A percentile compares a stretch with the other conserved stretches of the same genome.
These are phyloP conservation scores for Botrytis byssoidea DNA, from an alignment of 2,329 filamentous ascomycete species.

Conservation along the genomic window DNA sequence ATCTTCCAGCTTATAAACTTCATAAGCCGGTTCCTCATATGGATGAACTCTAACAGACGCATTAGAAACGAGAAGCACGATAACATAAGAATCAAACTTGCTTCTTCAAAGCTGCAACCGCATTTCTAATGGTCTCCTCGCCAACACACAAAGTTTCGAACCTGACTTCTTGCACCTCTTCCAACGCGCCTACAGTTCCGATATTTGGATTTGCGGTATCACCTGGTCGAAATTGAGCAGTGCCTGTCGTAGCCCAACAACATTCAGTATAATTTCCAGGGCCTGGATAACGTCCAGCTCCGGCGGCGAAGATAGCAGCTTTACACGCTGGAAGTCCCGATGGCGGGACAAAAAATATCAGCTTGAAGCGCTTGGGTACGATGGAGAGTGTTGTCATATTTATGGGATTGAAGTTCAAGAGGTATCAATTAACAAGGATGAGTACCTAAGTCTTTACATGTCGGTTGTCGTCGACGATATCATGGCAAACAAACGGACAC, in stretches of 20 bases:
- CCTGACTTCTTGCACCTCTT: constrained; percentile 58
- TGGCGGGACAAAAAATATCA: constrained; percentile 53
- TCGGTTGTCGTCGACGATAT: not conserved
- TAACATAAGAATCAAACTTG: constrained; percentile 41
- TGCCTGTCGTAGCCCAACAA: constrained; percentile 52
- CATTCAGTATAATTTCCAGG: constrained; percentile 54
- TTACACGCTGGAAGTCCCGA: constrained; percentile 48
- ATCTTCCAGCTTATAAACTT: constrained; percentile 50
- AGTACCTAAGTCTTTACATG: too few species aligned
- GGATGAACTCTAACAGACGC: constrained; percentile 43
- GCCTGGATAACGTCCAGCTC: constrained; percentile 50
- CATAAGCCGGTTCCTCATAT: constrained; percentile 52
- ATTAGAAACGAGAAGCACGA: constrained; percentile 18
- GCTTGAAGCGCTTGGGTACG: constrained; percentile 31
- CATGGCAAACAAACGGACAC: not conserved
- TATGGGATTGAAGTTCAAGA: not conserved
- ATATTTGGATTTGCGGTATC: constrained; percentile 61
- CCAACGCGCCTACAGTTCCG: constrained; percentile 55
- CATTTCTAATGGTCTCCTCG: constrained; percentile 53
- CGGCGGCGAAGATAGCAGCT: constrained; percentile 53
- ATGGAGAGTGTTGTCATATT: not conserved
- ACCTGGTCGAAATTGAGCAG: constrained; percentile 65
- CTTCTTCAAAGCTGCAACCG: constrained; percentile 64
- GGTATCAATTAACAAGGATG: not conserved
- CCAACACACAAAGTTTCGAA: constrained; percentile 64